phyloP scores from a whole-genome alignment of 2,329 filamentous ascomycete species.

The Neobulgaria alba region DNA sequence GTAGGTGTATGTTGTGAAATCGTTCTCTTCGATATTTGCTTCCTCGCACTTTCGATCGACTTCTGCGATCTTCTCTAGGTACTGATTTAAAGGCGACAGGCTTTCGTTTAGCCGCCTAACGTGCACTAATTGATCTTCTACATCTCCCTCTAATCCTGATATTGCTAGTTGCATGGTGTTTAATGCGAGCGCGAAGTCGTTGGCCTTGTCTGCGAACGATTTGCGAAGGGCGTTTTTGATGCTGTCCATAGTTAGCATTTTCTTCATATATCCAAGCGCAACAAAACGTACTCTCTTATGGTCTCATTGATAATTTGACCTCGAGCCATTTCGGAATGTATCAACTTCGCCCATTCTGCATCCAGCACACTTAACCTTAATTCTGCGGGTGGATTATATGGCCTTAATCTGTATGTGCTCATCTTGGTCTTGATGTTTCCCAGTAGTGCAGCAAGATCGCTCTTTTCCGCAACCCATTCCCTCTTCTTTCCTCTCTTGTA shows the following conservation, averaged over 20 bases:
- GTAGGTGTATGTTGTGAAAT: slow-evolving; percentile 98
- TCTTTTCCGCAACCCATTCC: slow-evolving; percentile 96
- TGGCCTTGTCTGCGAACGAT: slow-evolving; percentile 95
- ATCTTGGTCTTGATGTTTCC: slow-evolving; percentile 99
- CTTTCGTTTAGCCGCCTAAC: slow-evolving; percentile 79
- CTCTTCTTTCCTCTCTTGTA: slow-evolving; percentile 90
- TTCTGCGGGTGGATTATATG: slow-evolving; percentile 83
- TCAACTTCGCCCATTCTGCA: slow-evolving; percentile 68
- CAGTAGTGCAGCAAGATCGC: slow-evolving; percentile 81
- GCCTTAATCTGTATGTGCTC: slow-evolving; percentile 82
- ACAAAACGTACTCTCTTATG: slow-evolving; percentile 68
- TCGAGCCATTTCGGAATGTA: slow-evolving; percentile 76
- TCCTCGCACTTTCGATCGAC: slow-evolving; percentile 86
- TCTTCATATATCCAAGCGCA: slow-evolving; percentile 4
- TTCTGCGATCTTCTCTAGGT: slow-evolving; percentile 76
- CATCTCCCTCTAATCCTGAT: slow-evolving; percentile 92
- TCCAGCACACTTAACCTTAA: slow-evolving; percentile 77
- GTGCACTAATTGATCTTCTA: slow-evolving; percentile 88
- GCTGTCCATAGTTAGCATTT: slow-evolving; percentile 35
- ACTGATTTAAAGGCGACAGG: slow-evolving; percentile 81
- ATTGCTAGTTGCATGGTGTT: slow-evolving; percentile 93
- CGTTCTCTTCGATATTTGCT: slow-evolving; percentile 98
- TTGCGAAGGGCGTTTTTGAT: slow-evolving; percentile 93
- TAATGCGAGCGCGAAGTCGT: slow-evolving; percentile 90
- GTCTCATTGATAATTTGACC: slow-evolving; percentile 97